A percentile compares a stretch with the other conserved stretches of the same genome.
Conservation (phyloP, 768 basidiomycete genomes). For the Leucocoprinus sp. region DNA sequence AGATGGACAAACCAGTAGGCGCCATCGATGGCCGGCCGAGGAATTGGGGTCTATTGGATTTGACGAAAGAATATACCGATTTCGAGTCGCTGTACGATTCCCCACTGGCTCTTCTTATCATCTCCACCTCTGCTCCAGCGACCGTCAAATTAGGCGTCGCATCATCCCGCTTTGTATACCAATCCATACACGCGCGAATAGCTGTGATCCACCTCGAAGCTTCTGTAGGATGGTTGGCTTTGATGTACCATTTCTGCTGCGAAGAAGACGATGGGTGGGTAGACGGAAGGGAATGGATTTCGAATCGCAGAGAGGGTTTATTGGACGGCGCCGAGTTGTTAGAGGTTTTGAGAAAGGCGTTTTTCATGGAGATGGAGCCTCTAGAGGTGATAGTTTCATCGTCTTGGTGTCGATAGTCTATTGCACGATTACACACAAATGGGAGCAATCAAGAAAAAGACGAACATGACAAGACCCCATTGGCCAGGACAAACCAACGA, state of each 20-base stretch:
- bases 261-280: conserved; percentile 29
- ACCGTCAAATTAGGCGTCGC: neutral
- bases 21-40: neutral
- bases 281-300: conserved; percentile 56
- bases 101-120: conserved; percentile 28
- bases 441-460: conserved; percentile 13
- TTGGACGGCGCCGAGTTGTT: conserved; percentile 25
- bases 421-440: neutral
- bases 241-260: conserved; percentile 74
- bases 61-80: conserved; percentile 16
- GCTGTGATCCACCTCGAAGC: conserved; percentile 82
- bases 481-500: conserved; percentile 87
- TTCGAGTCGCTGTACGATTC: conserved; percentile 32
- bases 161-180: conserved; percentile 32
- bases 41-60: conserved; percentile 13
- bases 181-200: conserved; percentile 66
- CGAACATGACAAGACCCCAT: conserved; percentile 80
- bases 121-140: neutral
- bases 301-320: conserved; percentile 59
- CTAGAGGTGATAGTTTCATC: conserved; percentile 74
- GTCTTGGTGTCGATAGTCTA: conserved; percentile 82
- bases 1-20: neutral
- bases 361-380: no score
- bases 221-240: conserved; percentile 83
- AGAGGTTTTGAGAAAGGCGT: conserved; percentile 53